phyloP scores from a whole-genome alignment of 1,139 yeast species.

The Nakaseomyces glabratus region DNA sequence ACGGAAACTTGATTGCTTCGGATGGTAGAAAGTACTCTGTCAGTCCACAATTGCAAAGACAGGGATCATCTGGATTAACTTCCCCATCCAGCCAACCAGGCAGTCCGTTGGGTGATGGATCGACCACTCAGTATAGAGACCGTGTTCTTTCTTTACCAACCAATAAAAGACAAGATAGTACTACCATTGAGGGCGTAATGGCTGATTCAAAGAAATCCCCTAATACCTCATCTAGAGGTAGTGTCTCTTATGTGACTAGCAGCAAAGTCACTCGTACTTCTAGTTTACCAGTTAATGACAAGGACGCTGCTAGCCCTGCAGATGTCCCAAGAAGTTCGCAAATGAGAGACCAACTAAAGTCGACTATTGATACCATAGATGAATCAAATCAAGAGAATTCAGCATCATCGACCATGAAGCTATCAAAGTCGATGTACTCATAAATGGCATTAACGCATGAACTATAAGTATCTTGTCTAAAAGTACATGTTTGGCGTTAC shows the following conservation, averaged over 20 bases:
- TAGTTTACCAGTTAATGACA: slow-evolving; percentile 6
- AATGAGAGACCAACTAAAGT: no score
- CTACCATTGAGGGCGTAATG: neutral
- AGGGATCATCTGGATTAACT: slow-evolving; percentile 1
- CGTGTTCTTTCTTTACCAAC: slow-evolving; percentile 4
- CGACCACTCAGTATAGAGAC: neutral
- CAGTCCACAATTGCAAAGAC: slow-evolving; percentile 2
- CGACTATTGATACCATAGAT: no score
- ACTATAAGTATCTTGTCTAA: no score
- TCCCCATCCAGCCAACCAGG: slow-evolving; percentile 3
- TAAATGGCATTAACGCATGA: no score
- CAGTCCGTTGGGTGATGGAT: slow-evolving; percentile 2
- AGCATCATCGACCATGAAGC: no score
- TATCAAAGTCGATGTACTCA: no score
- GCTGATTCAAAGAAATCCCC: no score
- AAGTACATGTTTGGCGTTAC: no score
- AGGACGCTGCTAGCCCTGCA: slow-evolving; percentile 2
- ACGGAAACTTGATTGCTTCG: slow-evolving; percentile 26
- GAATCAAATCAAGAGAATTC: no score
- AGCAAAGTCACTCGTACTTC: slow-evolving; percentile 4
- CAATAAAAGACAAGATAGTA: neutral
- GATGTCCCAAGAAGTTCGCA: slow-evolving; percentile 1
- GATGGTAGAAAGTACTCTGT: slow-evolving; percentile 6
- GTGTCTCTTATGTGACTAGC: slow-evolving; percentile 1
- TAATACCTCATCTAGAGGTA: no score